A percentile compares a stretch with the other conserved stretches of the same genome.
Evolutionary conservation across 352 stramenopile species (phyloP).

Genomic region (Pythium aphanidermatum): DNA sequence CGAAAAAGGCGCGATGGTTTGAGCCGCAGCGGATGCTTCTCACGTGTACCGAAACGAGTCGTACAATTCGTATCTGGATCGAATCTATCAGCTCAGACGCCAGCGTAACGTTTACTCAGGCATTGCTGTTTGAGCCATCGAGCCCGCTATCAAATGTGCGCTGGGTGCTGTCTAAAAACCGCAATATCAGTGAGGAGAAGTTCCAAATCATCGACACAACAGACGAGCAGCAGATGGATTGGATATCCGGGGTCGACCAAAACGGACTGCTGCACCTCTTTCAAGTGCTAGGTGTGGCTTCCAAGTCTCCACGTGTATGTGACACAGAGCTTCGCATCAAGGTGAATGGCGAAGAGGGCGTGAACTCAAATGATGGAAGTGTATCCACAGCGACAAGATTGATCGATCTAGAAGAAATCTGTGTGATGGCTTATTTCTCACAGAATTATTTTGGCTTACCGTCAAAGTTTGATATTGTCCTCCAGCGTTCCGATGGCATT

Average conservation of each 20-base stretch:
- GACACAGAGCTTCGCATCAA: slow-evolving; percentile 65
- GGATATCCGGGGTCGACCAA: slow-evolving; percentile 65
- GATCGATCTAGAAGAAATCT: slow-evolving; percentile 46
- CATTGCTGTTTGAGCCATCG: slow-evolving; percentile 48
- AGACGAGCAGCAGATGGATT: slow-evolving; percentile 50
- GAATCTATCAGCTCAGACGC: slow-evolving; percentile 18
- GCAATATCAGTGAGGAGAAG: slow-evolving; percentile 75
- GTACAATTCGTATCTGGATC: slow-evolving; percentile 59
- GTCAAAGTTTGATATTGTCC: slow-evolving; percentile 67
- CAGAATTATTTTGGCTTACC: slow-evolving; percentile 64
- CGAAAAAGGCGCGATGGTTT: slow-evolving; percentile 60
- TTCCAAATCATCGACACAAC: slow-evolving; percentile 42
- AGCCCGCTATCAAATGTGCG: slow-evolving; percentile 57
- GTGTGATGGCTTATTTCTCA: slow-evolving; percentile 78
- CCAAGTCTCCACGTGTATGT: slow-evolving; percentile 25
- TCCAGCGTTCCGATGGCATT: slow-evolving; percentile 70
- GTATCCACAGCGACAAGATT: neutral
- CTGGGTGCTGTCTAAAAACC: slow-evolving; percentile 77
- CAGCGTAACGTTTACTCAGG: slow-evolving; percentile 21
- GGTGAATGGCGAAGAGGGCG: slow-evolving; percentile 54
- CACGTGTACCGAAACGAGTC: slow-evolving; percentile 48
- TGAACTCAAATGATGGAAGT: neutral
- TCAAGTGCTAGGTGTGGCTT: slow-evolving; percentile 40
- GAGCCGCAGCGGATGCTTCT: slow-evolving; percentile 62
- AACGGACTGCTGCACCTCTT: slow-evolving; percentile 64